phyloP scores from a whole-genome alignment of 352 stramenopile genomes.

The Phytophthora citricola region DNA sequence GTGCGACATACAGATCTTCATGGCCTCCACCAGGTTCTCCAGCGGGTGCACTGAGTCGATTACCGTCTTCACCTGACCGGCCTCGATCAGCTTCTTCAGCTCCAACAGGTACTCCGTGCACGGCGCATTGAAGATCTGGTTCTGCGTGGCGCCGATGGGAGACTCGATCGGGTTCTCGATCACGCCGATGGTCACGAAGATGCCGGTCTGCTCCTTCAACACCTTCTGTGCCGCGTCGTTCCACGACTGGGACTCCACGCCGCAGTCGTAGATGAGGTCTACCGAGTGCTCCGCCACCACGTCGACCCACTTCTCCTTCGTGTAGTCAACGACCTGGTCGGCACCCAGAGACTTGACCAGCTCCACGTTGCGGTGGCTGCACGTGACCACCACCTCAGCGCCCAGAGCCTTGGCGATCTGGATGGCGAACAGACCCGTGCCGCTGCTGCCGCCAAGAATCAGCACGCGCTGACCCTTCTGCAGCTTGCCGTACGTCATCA shows the following conservation, averaged over 20 bases:
- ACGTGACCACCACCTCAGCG: slow-evolving; percentile 26
- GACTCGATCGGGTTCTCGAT: slow-evolving; percentile 59
- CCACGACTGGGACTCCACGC: slow-evolving; percentile 28
- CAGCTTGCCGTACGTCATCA: slow-evolving; percentile 38
- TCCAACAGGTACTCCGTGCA: slow-evolving; percentile 29
- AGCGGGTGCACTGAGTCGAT: slow-evolving; percentile 63
- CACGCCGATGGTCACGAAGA: slow-evolving; percentile 45
- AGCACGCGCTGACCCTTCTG: slow-evolving; percentile 45
- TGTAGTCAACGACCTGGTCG: slow-evolving; percentile 63
- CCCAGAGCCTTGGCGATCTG: slow-evolving; percentile 64
- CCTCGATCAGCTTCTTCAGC: slow-evolving; percentile 46
- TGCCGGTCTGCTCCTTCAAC: slow-evolving; percentile 41
- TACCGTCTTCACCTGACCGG: slow-evolving; percentile 42
- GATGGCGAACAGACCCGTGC: slow-evolving; percentile 64
- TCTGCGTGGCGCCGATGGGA: slow-evolving; percentile 52
- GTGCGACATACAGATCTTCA: slow-evolving; percentile 57
- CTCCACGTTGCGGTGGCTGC: slow-evolving; percentile 48
- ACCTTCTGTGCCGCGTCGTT: slow-evolving; percentile 43
- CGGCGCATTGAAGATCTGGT: slow-evolving; percentile 34
- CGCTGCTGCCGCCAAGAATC: slow-evolving; percentile 53
- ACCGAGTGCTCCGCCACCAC: slow-evolving; percentile 40
- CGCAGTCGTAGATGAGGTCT: slow-evolving; percentile 44
- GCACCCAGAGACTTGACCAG: slow-evolving; percentile 52
- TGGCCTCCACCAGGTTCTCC: slow-evolving; percentile 53
- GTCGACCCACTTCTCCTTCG: slow-evolving; percentile 48